Percentiles rank a stretch among this genome's conserved stretches.
phyloP scores from a whole-genome alignment of 2,329 filamentous ascomycete species.

The Dactylonectria estremocensis region DNA sequence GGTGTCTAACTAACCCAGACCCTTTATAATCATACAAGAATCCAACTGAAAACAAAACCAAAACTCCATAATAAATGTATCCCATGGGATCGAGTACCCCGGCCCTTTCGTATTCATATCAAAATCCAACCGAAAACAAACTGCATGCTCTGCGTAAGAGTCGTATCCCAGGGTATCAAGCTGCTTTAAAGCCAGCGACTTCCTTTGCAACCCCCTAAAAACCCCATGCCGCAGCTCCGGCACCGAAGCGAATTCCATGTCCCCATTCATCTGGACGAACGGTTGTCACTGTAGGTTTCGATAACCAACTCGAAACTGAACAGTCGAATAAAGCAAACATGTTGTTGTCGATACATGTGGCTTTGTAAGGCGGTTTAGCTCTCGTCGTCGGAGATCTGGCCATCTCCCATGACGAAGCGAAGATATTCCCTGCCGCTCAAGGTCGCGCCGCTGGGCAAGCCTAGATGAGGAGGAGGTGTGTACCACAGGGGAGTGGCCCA shows the following conservation, averaged over 20 bases:
- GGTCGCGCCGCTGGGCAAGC: background rate
- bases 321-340: background rate
- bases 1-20: background rate
- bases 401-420: background rate
- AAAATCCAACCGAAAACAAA: background rate
- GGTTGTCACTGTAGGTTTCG: background rate
- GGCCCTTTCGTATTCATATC: background rate
- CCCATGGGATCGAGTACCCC: background rate
- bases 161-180: background rate
- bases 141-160: background rate
- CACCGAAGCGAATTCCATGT: background rate
- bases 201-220: background rate
- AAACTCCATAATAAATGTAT: background rate
- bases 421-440: slow-evolving; percentile 11
- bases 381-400: slow-evolving; percentile 1
- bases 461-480: background rate
- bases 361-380: background rate
- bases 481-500: too few relatives aligned
- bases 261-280: background rate
- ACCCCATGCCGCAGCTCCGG: background rate
- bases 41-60: background rate
- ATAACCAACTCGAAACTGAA: background rate
- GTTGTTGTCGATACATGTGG: background rate
- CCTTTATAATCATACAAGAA: background rate
- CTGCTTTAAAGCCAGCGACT: background rate